These are phyloP conservation scores for Talaromyces sp. DNA, from an alignment of 2,329 filamentous ascomycete genomes.

Conservation along the genomic window DNA sequence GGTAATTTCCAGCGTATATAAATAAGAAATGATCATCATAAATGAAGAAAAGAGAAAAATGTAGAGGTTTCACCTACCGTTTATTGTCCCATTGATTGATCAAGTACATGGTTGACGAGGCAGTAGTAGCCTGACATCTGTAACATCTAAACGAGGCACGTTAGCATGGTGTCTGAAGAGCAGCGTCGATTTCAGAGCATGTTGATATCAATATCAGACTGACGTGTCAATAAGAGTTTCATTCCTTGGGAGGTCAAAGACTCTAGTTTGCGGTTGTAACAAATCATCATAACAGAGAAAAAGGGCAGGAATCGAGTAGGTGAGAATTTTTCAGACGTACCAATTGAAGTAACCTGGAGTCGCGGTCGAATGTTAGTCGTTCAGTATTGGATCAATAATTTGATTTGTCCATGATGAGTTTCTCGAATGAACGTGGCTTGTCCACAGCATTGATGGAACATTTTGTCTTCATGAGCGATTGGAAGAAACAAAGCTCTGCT, in stretches of 20 bases:
- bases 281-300: constrained; percentile 70
- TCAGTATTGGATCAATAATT: neutral
- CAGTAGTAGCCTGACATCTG: neutral
- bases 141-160: neutral
- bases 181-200: neutral
- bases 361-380: neutral
- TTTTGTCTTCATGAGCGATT: neutral
- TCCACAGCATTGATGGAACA: constrained; percentile 10
- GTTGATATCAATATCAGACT: constrained; percentile 68
- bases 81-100: neutral
- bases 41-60: neutral
- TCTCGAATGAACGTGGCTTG: neutral
- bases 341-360: constrained; percentile 8
- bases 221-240: constrained; percentile 85
- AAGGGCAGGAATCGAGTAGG: constrained; percentile 21
- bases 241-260: constrained; percentile 82
- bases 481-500: neutral
- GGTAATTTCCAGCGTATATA: constrained; percentile 93
- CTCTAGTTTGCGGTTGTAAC: constrained; percentile 85
- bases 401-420: neutral
- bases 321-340: constrained; percentile 18
- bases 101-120: neutral
- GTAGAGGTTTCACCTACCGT: constrained; percentile 28
- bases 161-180: neutral
- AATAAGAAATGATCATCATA: constrained; percentile 61